phyloP scores from a whole-genome alignment of 495 filamentous ascomycete genomes.

The Aspergillus nidulans region DNA sequence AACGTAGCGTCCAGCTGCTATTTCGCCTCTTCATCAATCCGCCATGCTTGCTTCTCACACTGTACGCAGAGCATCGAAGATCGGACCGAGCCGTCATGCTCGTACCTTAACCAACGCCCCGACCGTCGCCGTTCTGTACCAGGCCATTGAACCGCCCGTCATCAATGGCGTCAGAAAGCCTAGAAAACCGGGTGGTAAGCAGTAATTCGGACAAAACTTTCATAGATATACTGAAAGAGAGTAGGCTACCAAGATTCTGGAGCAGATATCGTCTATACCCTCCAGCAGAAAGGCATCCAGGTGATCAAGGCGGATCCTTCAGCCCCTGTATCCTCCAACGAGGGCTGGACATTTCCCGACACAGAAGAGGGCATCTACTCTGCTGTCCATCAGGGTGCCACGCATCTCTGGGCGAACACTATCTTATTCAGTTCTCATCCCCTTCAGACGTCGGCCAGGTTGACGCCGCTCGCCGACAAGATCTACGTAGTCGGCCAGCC shows the following conservation, averaged over 20 bases:
- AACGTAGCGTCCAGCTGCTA: no score
- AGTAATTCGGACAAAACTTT: no score
- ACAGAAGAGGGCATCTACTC: slow-evolving; percentile 31
- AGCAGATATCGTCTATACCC: slow-evolving; percentile 30
- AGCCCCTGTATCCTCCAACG: slow-evolving; percentile 14
- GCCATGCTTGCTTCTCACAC: no score
- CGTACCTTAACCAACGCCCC: neutral
- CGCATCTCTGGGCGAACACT: slow-evolving; percentile 39
- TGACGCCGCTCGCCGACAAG: slow-evolving; percentile 13
- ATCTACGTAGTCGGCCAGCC: slow-evolving; percentile 33
- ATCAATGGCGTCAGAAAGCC: slow-evolving; percentile 29
- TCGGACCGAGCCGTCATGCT: neutral
- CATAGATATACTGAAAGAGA: neutral
- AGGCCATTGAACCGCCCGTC: slow-evolving; percentile 26
- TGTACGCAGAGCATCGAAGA: neutral
- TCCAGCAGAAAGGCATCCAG: slow-evolving; percentile 19
- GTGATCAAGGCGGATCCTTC: slow-evolving; percentile 18
- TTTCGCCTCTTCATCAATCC: neutral
- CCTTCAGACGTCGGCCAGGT: slow-evolving; percentile 23
- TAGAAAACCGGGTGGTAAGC: slow-evolving; percentile 28
- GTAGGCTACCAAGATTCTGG: slow-evolving; percentile 38
- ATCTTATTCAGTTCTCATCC: slow-evolving; percentile 34
- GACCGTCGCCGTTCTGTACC: slow-evolving; percentile 24
- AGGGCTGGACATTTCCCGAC: slow-evolving; percentile 36
- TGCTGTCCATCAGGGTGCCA: slow-evolving; percentile 29